A percentile compares a stretch with the other conserved stretches of the same genome.
These are phyloP conservation scores for Alnus glutinosa DNA, from an alignment of 306 rosid species.

Conservation along the genomic window DNA sequence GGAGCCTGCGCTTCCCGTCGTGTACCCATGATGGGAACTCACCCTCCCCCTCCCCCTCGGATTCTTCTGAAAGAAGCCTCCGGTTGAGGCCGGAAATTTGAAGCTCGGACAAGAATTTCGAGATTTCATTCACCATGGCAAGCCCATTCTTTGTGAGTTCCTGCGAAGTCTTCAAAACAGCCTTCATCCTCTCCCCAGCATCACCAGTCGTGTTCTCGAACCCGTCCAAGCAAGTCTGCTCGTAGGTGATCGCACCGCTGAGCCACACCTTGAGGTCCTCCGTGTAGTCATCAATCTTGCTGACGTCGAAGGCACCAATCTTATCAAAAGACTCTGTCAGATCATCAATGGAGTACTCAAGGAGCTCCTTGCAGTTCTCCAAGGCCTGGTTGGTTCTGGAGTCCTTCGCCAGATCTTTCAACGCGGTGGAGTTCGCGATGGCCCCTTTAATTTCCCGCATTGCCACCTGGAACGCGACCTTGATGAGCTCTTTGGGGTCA, in stretches of 20 bases:
- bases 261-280: conserved; percentile 72
- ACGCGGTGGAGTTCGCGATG: conserved; percentile 33
- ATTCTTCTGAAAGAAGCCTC: conserved; percentile 25
- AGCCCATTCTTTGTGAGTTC: conserved; percentile 64
- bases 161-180: conserved; percentile 35
- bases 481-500: conserved; percentile 52
- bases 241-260: conserved; percentile 53
- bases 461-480: conserved; percentile 37
- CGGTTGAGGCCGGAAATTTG: neutral
- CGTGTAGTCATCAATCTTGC: conserved; percentile 32
- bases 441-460: conserved; percentile 26
- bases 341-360: conserved; percentile 55
- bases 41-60: neutral
- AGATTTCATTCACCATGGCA: conserved; percentile 48
- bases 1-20: conserved; percentile 32
- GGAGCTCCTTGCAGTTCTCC: conserved; percentile 56
- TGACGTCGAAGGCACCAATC: conserved; percentile 41
- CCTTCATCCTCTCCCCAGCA: conserved; percentile 48
- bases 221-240: conserved; percentile 64
- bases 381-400: conserved; percentile 50
- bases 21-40: conserved; percentile 47
- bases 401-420: conserved; percentile 46
- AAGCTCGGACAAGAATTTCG: neutral
- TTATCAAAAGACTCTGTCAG: conserved; percentile 30
- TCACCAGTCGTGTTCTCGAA: conserved; percentile 50